Evolutionary conservation across 495 filamentous ascomycete species (phyloP).

Genomic region (Hypoxylon perforatum): DNA sequence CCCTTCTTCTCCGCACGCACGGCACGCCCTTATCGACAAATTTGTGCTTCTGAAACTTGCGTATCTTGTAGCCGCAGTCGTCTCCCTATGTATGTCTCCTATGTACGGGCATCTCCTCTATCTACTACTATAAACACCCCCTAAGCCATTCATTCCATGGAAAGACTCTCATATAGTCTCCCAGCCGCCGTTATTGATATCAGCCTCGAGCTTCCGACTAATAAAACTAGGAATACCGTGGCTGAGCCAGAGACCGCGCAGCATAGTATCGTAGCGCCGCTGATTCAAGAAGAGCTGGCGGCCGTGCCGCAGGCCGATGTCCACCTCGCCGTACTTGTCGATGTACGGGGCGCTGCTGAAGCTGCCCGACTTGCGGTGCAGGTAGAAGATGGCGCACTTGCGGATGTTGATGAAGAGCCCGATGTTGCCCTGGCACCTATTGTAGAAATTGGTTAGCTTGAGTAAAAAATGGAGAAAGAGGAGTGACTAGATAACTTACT

Average conservation of each 20-base stretch:
- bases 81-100: too few species aligned
- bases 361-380: conserved; percentile 82
- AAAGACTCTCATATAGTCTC: conserved; percentile 79
- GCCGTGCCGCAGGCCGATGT: conserved; percentile 81
- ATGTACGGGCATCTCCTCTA: too few species aligned
- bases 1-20: too few species aligned
- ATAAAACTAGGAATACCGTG: conserved; percentile 91
- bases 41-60: too few species aligned
- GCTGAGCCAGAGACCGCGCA: conserved; percentile 86
- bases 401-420: conserved; percentile 96
- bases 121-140: too few species aligned
- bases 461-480: background rate
- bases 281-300: conserved; percentile 93
- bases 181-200: conserved; percentile 97
- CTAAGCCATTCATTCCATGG: too few species aligned
- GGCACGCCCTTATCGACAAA: too few species aligned
- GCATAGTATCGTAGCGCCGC: conserved; percentile 87
- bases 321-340: conserved; percentile 93
- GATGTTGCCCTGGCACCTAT: conserved; percentile 85
- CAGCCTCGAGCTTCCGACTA: conserved; percentile 86
- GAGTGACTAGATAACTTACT: conserved; percentile 77
- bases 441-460: conserved; percentile 27
- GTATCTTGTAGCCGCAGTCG: too few species aligned
- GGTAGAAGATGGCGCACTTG: conserved; percentile 89
- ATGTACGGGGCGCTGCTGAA: conserved; percentile 92